Conservation (phyloP, 2,329 filamentous ascomycete species). For the Trichothecium roseum region DNA sequence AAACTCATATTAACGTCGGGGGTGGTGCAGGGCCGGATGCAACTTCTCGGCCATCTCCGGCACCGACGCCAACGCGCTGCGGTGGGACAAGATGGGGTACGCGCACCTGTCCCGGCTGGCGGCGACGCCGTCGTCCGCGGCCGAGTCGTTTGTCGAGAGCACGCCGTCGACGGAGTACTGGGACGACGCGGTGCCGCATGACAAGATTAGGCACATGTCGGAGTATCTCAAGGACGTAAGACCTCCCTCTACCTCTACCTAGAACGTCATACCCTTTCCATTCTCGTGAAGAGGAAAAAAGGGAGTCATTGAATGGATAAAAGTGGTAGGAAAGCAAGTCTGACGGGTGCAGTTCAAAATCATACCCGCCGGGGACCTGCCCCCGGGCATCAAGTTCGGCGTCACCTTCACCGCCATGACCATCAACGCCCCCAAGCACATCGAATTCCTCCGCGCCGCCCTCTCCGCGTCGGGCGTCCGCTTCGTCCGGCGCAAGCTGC, state of each 20-base stretch:
- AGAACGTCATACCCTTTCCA: background rate
- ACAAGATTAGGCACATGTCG: constrained; percentile 29
- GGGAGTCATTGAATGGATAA: too few species aligned
- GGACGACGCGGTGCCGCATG: constrained; percentile 24
- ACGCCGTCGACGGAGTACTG: constrained; percentile 29
- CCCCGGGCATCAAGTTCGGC: constrained; percentile 15
- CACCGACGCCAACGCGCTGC: constrained; percentile 26
- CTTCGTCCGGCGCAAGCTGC: constrained; percentile 13
- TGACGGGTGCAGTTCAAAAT: constrained; percentile 15
- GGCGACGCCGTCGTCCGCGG: constrained; percentile 10
- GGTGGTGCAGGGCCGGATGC: constrained; percentile 29
- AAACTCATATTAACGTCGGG: constrained; percentile 10
- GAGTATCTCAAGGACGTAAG: constrained; percentile 29
- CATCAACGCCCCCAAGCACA: constrained; percentile 22
- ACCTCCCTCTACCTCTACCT: constrained; percentile 2
- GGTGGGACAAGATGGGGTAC: constrained; percentile 30
- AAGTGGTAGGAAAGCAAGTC: too few species aligned
- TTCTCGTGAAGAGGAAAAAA: too few species aligned
- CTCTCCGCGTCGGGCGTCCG: constrained; percentile 12
- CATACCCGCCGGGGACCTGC: constrained; percentile 15
- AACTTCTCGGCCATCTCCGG: constrained; percentile 34
- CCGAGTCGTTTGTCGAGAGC: constrained; percentile 22
- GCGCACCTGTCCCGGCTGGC: constrained; percentile 23
- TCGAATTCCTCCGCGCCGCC: constrained; percentile 12
- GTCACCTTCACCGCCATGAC: constrained; percentile 21